Evolutionary conservation across 768 basidiomycete genomes (phyloP).

Genomic region (Auricularia auricula-judae): DNA sequence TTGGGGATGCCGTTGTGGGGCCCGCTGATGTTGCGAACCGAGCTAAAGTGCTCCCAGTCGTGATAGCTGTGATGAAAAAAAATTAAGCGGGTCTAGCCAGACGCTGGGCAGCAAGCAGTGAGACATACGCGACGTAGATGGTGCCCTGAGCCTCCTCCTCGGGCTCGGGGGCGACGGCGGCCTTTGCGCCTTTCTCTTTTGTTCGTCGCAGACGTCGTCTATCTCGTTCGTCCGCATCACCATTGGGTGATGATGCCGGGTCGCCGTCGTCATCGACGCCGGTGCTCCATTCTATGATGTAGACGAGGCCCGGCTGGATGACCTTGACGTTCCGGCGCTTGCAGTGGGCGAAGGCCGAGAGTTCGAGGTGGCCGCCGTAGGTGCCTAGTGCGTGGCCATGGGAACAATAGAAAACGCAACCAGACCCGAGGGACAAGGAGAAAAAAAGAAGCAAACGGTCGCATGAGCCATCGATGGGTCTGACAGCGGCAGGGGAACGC

Average conservation of each 20-base stretch:
- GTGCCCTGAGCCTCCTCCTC: conserved; percentile 26
- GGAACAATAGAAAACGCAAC: conserved; percentile 4
- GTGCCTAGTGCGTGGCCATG: conserved; percentile 38
- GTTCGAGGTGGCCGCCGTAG: conserved; percentile 87
- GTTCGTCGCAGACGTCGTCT: conserved; percentile 32
- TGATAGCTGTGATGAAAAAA: conserved; percentile 47
- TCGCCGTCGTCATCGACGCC: conserved; percentile 32
- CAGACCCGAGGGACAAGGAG: conserved; percentile 5
- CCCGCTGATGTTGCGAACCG: conserved; percentile 78
- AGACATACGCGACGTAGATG: conserved; percentile 76
- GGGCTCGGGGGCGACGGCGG: conserved; percentile 14
- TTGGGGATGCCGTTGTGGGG: conserved; percentile 69
- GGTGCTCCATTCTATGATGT: conserved; percentile 75
- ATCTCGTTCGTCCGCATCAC: conserved; percentile 30
- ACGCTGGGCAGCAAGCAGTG: conserved; percentile 2
- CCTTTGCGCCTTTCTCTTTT: conserved; percentile 17
- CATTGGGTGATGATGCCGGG: conserved; percentile 16
- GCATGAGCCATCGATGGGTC: not conserved
- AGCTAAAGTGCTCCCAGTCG: conserved; percentile 92
- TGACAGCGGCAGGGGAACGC: conserved; percentile 14
- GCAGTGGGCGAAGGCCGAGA: conserved; percentile 86
- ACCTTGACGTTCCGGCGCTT: conserved; percentile 75
- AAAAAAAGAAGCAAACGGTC: not conserved
- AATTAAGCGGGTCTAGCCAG: conserved; percentile 1
- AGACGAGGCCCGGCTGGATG: conserved; percentile 83